These are phyloP conservation scores for Trematosphaeria pertusa DNA, from an alignment of 2,329 filamentous ascomycete species.

Conservation along the genomic window DNA sequence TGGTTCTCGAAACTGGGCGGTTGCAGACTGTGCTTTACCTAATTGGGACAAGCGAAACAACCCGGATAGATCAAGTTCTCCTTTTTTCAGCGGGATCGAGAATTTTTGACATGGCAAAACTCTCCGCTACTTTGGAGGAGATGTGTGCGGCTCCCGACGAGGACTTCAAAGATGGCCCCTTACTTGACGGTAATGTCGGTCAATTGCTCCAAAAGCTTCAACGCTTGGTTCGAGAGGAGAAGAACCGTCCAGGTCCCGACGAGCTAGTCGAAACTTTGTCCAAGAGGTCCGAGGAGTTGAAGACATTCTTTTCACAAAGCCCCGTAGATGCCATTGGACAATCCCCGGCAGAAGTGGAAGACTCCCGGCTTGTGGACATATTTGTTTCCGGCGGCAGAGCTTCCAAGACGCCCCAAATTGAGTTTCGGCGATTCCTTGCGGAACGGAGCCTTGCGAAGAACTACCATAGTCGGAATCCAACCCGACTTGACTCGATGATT, in stretches of 20 bases:
- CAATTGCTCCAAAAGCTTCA: slow-evolving; percentile 2
- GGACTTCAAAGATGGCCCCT: slow-evolving; percentile 1
- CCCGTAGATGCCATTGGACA: not conserved
- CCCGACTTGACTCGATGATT: slow-evolving; percentile 1
- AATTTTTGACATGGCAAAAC: slow-evolving; percentile 2
- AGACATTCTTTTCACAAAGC: slow-evolving; percentile 1
- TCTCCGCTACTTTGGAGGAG: slow-evolving; percentile 1
- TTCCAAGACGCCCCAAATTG: not conserved
- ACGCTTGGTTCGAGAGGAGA: not conserved
- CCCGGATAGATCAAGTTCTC: not conserved
- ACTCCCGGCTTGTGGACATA: not conserved
- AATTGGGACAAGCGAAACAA: not conserved
- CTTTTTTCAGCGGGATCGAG: not conserved
- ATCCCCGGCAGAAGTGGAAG: not conserved
- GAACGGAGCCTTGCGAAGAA: slow-evolving; percentile 1
- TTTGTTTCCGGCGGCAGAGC: slow-evolving; percentile 1
- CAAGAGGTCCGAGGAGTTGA: not conserved
- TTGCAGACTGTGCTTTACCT: slow-evolving; percentile 1
- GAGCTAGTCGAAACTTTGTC: slow-evolving; percentile 1
- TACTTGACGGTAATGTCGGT: not conserved
- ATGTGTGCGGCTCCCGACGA: not conserved
- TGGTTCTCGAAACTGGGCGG: not conserved
- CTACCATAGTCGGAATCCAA: slow-evolving; percentile 2
- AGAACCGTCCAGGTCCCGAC: not conserved
- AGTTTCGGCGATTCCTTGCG: not conserved